Base-by-base conservation (phyloP, 192 early-diverging fungal genomes). In the Linderina pennispora region DNA sequence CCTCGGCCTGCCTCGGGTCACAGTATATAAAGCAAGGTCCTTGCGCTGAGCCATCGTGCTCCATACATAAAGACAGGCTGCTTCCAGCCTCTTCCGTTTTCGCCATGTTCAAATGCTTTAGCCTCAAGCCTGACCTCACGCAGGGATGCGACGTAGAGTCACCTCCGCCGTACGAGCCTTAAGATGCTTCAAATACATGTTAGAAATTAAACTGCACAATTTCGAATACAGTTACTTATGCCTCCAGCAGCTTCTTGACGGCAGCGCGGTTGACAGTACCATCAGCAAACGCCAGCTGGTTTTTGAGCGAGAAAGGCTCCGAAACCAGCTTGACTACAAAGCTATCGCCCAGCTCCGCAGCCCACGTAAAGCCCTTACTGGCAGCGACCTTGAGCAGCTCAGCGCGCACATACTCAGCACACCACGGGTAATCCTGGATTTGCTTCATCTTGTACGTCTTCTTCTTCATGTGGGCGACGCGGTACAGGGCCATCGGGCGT, bases 401-500 rank as follows among this genome's bases (percentile, higher is more conserved):
- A 10, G 44, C 50, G 28, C 58, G 59, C 6, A 70, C 47, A 25
- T 58, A 62, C 19, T 70, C 59, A 10, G 55, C 22, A 23, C 59
- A 62, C 66, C 66, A 70, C 8, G 58, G 50, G 19, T 58, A 70
- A 32, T 50, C 39, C 24, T 46, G 43, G 28, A 70, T 62, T 10
- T 42, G 21, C 22, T 45, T 47, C 45, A 62, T 45, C 26, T 42
- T 50, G 55, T 58, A 70, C 38, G 57, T 55, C 43, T 50, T 55
- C 47, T 54, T 70, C 32, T 47, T 19, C n/a, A 32, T 37, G 32
- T 44, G 47, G 15, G 59, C 66, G 3, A 42, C 43, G 32, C 38
- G 48, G 25, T 43, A 53, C 11, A 70, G 50, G 32, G 55, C 66
- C 59, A 62, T 58, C 15, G 54, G 58, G 3, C 59, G 49, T 22